Conservation (phyloP, 2,329 filamentous ascomycete genomes). For the Nothopassalora personata region DNA sequence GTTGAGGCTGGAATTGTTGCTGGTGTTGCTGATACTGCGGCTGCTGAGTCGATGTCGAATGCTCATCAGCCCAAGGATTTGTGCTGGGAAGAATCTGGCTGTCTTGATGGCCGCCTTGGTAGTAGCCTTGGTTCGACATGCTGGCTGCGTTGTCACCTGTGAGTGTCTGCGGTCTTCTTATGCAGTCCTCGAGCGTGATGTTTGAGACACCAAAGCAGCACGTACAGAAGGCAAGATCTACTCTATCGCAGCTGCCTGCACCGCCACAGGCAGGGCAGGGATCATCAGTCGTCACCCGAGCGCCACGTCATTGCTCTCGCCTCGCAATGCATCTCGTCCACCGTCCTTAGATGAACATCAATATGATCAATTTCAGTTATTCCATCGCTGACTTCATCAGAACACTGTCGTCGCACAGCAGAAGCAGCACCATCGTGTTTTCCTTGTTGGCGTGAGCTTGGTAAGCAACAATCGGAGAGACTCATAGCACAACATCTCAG, state of each 20-base stretch:
- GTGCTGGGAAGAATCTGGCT: constrained; percentile 8
- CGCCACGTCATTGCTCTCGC: not conserved
- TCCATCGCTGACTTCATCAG: too few species aligned
- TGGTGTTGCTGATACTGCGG: constrained; percentile 7
- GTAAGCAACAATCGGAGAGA: not conserved
- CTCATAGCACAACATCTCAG: not conserved
- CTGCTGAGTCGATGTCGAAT: constrained; percentile 1
- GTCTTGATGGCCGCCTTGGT: constrained; percentile 8
- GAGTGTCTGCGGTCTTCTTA: not conserved
- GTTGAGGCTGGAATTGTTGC: constrained; percentile 8
- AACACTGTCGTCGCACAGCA: not conserved
- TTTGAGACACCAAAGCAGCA: not conserved
- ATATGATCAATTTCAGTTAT: too few species aligned
- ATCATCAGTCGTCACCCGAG: not conserved
- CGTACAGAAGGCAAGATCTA: not conserved
- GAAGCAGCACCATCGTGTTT: not conserved
- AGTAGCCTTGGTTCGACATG: constrained; percentile 16
- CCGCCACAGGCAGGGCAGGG: not conserved
- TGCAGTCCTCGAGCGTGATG: not conserved
- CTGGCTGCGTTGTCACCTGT: not conserved
- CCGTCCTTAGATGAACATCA: too few species aligned
- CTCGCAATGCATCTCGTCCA: too few species aligned
- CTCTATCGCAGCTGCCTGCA: not conserved
- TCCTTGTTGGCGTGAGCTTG: not conserved
- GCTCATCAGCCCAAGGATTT: constrained; percentile 19